These are phyloP conservation scores for Rozella allomycis DNA, from an alignment of 371 early-diverging fungal genomes.

Conservation along the genomic window DNA sequence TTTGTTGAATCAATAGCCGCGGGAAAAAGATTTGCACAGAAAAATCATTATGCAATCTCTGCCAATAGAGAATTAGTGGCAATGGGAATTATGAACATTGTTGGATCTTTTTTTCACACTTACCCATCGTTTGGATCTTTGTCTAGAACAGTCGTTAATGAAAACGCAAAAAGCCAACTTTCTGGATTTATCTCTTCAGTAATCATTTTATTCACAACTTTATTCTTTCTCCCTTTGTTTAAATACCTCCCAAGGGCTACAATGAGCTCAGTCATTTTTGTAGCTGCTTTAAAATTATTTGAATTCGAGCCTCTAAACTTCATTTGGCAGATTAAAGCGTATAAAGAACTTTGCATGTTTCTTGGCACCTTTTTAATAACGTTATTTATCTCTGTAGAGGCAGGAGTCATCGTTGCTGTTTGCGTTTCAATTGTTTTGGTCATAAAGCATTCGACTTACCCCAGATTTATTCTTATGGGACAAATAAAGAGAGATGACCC, in stretches of 20 bases:
- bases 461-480: constrained; percentile 54
- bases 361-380: constrained; percentile 58
- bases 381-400: constrained; percentile 60
- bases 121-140: constrained; percentile 78
- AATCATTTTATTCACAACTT: constrained; percentile 47
- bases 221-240: constrained; percentile 53
- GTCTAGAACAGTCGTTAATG: constrained; percentile 67
- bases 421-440: constrained; percentile 62
- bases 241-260: constrained; percentile 67
- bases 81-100: constrained; percentile 55
- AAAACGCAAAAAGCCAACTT: constrained; percentile 65
- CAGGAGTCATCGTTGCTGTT: constrained; percentile 68
- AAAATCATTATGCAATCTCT: constrained; percentile 64
- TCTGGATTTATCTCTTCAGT: constrained; percentile 53
- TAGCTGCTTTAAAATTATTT: constrained; percentile 59
- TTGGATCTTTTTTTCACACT: constrained; percentile 54
- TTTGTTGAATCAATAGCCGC: constrained; percentile 85
- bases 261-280: constrained; percentile 57
- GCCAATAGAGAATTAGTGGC: constrained; percentile 88
- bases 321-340: constrained; percentile 55
- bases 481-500: constrained; percentile 27
- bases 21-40: constrained; percentile 63
- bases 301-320: constrained; percentile 58
- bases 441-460: constrained; percentile 66
- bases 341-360: constrained; percentile 57